These are phyloP conservation scores for Rhizophagus sp. DNA, from an alignment of 192 early-diverging fungal genomes.

Conservation along the genomic window DNA sequence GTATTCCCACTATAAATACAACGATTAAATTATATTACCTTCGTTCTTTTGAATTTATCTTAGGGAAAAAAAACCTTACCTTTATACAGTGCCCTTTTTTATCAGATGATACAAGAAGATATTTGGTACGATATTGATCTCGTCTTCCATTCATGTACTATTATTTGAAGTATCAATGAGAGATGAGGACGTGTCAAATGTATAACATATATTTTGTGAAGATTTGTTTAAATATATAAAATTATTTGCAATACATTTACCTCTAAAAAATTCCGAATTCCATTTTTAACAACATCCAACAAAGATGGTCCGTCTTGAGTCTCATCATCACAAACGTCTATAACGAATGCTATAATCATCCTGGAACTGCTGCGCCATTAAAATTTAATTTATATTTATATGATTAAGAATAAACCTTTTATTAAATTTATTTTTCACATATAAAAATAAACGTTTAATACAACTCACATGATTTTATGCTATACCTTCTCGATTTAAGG, in stretches of 20 bases:
- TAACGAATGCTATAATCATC: constrained; percentile 16
- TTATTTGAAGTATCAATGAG: background rate
- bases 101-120: background rate
- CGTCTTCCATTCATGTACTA: constrained; percentile 8
- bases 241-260: background rate
- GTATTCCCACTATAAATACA: background rate
- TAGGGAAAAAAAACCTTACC: background rate
- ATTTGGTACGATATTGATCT: constrained; percentile 5
- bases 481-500: background rate
- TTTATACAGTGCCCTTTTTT: background rate
- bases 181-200: background rate
- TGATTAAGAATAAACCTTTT: background rate
- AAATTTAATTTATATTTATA: background rate
- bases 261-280: background rate
- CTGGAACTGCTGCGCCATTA: background rate
- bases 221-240: too few relatives aligned
- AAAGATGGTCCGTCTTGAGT: background rate
- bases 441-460: too few relatives aligned
- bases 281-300: constrained; percentile 12
- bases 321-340: background rate
- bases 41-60: background rate
- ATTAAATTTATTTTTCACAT: background rate
- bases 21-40: background rate
- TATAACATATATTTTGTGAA: too few relatives aligned
- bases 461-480: background rate